A percentile compares a stretch with the other conserved stretches of the same genome.
Evolutionary conservation across 2,329 filamentous ascomycete genomes (phyloP).

Genomic region (Alternaria sp.): DNA sequence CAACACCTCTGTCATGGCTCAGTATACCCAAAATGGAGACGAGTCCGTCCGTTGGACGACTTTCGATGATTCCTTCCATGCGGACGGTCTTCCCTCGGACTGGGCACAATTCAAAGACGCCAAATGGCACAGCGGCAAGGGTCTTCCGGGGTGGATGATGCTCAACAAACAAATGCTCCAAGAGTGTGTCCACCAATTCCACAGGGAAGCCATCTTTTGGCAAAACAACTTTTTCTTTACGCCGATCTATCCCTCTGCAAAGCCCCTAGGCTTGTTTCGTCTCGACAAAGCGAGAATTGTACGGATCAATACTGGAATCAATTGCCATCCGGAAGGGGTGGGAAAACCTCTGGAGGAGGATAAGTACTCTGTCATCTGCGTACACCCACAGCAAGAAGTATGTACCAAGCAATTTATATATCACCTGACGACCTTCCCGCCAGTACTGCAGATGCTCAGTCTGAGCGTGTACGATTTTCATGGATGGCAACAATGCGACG

Average conservation of each 20-base stretch:
- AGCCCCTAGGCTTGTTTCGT: not conserved
- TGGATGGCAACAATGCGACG: not conserved
- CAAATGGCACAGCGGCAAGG: not conserved
- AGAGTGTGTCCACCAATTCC: not conserved
- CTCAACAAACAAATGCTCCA: not conserved
- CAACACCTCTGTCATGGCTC: constrained; percentile 1
- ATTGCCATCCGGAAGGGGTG: not conserved
- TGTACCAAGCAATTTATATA: not conserved
- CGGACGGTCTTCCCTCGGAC: not conserved
- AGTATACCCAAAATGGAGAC: not conserved
- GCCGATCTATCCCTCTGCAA: not conserved
- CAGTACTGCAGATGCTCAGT: not conserved
- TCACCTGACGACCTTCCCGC: not conserved
- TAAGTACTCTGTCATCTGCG: not conserved
- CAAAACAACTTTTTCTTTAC: not conserved
- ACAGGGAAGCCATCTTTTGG: not conserved
- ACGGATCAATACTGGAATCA: not conserved
- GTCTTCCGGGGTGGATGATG: not conserved
- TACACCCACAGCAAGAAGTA: not conserved
- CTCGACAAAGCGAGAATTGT: not conserved
- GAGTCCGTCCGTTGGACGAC: not conserved
- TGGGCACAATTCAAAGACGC: not conserved
- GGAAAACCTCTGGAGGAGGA: not conserved
- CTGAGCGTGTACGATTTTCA: not conserved
- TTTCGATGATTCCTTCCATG: not conserved